Evolutionary conservation across 495 filamentous ascomycete species (phyloP).

Genomic region (Bombardia bombarda): DNA sequence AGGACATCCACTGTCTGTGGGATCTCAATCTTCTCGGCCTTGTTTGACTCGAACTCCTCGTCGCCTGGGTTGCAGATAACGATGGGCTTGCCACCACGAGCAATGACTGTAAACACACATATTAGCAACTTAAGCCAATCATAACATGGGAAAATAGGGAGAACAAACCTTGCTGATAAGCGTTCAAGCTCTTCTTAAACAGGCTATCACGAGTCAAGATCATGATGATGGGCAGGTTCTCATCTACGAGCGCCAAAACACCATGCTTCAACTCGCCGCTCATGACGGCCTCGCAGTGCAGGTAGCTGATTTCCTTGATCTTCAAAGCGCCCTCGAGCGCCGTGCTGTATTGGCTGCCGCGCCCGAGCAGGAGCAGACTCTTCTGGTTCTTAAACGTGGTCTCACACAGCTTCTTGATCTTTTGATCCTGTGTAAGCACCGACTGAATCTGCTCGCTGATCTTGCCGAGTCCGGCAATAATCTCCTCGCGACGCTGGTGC

Average conservation of each 20-base stretch:
- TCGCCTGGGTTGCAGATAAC: slow-evolving; percentile 94
- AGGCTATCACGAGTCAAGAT: slow-evolving; percentile 92
- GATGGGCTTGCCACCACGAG: slow-evolving; percentile 87
- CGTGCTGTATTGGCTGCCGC: slow-evolving; percentile 93
- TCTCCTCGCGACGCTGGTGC: slow-evolving; percentile 85
- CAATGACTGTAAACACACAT: slow-evolving; percentile 56
- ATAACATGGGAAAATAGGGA: not conserved
- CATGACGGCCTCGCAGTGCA: slow-evolving; percentile 99
- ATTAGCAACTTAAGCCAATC: slow-evolving; percentile 8
- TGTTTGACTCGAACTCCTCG: slow-evolving; percentile 75
- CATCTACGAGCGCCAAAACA: slow-evolving; percentile 92
- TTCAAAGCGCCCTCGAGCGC: slow-evolving; percentile 97
- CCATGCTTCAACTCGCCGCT: slow-evolving; percentile 98
- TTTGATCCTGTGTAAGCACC: slow-evolving; percentile 80
- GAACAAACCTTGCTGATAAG: slow-evolving; percentile 86
- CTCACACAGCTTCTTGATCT: slow-evolving; percentile 86
- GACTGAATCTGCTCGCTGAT: slow-evolving; percentile 88
- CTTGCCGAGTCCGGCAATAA: slow-evolving; percentile 84
- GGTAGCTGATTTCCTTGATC: slow-evolving; percentile 99
- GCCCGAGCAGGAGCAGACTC: slow-evolving; percentile 83
- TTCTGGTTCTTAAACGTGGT: slow-evolving; percentile 96
- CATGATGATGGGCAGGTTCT: slow-evolving; percentile 99
- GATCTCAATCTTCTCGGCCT: slow-evolving; percentile 94
- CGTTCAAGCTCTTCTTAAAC: slow-evolving; percentile 95
- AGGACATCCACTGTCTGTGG: slow-evolving; percentile 92